phyloP scores from a whole-genome alignment of 139 green algal species.

The Chlorella ohadii region DNA sequence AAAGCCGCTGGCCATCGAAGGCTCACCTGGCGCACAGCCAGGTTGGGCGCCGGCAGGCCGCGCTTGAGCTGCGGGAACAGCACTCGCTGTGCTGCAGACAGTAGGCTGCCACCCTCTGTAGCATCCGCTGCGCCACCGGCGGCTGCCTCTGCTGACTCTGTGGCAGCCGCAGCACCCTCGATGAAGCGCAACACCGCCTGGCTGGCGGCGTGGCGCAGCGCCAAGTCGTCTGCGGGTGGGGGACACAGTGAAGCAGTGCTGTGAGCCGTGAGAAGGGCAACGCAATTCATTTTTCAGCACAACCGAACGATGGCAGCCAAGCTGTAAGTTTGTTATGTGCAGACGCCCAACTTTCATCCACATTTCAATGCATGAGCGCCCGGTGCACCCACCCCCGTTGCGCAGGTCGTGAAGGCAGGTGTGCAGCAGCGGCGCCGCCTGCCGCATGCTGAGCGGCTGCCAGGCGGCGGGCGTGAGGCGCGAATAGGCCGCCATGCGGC shows the following conservation, averaged over 20 bases:
- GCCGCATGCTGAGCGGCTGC: slow-evolving; percentile 31
- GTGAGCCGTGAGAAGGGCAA: too few relatives aligned
- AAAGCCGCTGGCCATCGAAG: too few relatives aligned
- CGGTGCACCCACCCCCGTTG: slow-evolving; percentile 32
- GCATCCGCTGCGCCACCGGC: neutral
- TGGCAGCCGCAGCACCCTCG: slow-evolving; percentile 30
- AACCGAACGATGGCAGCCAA: too few relatives aligned
- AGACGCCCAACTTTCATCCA: too few relatives aligned
- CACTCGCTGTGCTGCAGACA: slow-evolving; percentile 44
- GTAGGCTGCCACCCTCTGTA: slow-evolving; percentile 11
- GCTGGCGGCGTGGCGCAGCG: slow-evolving; percentile 74
- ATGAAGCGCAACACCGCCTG: slow-evolving; percentile 55
- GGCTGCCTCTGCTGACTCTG: neutral
- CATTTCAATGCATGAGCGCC: too few relatives aligned
- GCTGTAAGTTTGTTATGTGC: too few relatives aligned
- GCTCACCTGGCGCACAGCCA: slow-evolving; percentile 75
- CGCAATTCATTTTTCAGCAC: too few relatives aligned
- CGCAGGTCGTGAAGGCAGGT: slow-evolving; percentile 70
- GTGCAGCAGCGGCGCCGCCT: slow-evolving; percentile 69
- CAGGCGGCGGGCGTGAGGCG: slow-evolving; percentile 57
- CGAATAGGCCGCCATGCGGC: slow-evolving; percentile 70
- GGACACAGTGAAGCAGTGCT: too few relatives aligned
- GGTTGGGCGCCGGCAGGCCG: slow-evolving; percentile 42
- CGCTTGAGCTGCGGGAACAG: slow-evolving; percentile 72
- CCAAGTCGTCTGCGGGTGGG: slow-evolving; percentile 62